A percentile compares a stretch with the other conserved stretches of the same genome.
Evolutionary conservation across 2,329 filamentous ascomycete species (phyloP).

Genomic region (Xylaria polymorpha): DNA sequence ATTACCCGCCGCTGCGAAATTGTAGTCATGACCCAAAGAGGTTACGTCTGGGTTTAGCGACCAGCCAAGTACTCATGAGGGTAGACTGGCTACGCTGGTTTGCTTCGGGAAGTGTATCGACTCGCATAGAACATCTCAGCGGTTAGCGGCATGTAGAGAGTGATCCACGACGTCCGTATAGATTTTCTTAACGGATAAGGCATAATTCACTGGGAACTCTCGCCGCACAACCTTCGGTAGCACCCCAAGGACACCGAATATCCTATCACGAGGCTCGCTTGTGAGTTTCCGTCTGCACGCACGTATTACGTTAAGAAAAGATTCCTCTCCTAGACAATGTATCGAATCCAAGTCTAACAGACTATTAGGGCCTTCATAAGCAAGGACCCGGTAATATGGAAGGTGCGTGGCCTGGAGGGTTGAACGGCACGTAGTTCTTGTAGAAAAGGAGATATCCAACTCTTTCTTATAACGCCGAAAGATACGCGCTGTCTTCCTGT

Average conservation of each 20-base stretch:
- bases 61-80: constrained; percentile 54
- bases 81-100: constrained; percentile 44
- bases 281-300: constrained; percentile 45
- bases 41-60: constrained; percentile 45
- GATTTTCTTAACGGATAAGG: constrained; percentile 48
- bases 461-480: constrained; percentile 37
- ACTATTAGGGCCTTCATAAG: constrained; percentile 39
- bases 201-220: constrained; percentile 50
- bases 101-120: constrained; percentile 50
- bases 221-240: constrained; percentile 44
- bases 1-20: constrained; percentile 43
- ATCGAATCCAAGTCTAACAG: constrained; percentile 16
- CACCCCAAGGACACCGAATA: constrained; percentile 53
- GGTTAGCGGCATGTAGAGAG: constrained; percentile 43
- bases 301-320: constrained; percentile 45
- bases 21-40: constrained; percentile 33
- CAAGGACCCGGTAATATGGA: constrained; percentile 30
- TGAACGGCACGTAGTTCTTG: constrained; percentile 10
- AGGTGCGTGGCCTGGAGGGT: constrained; percentile 23
- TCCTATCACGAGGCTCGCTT: constrained; percentile 52
- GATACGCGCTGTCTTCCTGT: not conserved
- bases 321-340: constrained; percentile 1
- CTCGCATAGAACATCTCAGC: constrained; percentile 52
- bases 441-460: constrained; percentile 14
- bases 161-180: constrained; percentile 52